Base-by-base conservation (phyloP, 805 yeast species). In the Metschnikowia sp. region DNA sequence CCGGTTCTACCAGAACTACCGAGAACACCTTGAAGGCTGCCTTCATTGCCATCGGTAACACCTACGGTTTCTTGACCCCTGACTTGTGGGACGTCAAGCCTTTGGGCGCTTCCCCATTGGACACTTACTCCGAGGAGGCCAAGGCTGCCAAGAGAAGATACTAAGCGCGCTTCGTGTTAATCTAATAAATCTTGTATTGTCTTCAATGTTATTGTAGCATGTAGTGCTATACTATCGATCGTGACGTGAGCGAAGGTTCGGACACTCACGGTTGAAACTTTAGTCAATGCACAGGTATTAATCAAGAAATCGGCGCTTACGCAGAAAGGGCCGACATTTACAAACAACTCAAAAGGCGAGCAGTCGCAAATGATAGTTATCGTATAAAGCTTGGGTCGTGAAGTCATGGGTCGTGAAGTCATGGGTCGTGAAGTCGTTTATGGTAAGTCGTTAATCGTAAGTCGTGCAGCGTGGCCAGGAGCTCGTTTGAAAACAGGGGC, bases 1-100 rank as follows among this genome's bases (percentile, higher is more conserved):
- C 94, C 62, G 99, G 99, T 80, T 88, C 96, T 67, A 94, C 99
- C 83, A 90, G 97, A 88, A 94, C 99, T 72, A 82, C 91, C 69
- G 99, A 94, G 83, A 94, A 94, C 96, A 94, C 99, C 76, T 87
- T 94, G 75, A 94, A 94, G 86, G 99, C 99, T 72, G 88, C 97
- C 70, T 94, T 94, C 83, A 91, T 86, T 78, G 99, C 99, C 70
- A 86, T 94, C 71, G 97, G 97, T 82, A 92, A 91, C 96, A 89
- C 99, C 65, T 94, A 94, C 89, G 97, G 96, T 81, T 94, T 91
- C 98, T 86, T 94, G 81, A 94, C 99, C 76, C 99, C 99, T 74
- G 87, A 91, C 96, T 83, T 94, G 78, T 94, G 99, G 99, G 79
- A 79, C 66, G 87, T 83, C 66, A 82, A 83, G 69, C 82, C 88